Evolutionary conservation across 768 basidiomycete species (phyloP), one percentile per base, ranked within the genome.

Genomic region (Leccinum aurantiacum): DNA sequence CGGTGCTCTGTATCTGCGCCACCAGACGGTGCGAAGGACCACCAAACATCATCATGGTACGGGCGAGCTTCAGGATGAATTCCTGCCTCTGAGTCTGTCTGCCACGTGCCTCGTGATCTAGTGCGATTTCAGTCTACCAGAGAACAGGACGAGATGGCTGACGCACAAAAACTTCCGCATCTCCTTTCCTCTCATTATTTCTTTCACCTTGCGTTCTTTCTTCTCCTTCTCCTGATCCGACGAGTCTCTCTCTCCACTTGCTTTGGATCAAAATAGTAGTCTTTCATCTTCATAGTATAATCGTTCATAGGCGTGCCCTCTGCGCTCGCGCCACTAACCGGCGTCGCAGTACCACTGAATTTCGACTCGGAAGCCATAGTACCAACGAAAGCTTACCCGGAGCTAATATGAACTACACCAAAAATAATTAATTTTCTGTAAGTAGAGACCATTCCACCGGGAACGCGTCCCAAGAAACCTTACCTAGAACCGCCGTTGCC

Each of bases 21-120:
- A 88, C 90, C 19, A 95, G 80, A 46, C 92, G 88, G 71, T 95
- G 91, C 13, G 88, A 83, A 19, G 91, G 90, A 2, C 87, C 88
- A 10, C 91, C 92, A 64, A 91, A 93, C 84, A 90, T 91, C 90
- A 94, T 95, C 81, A 95, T 86, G 10, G 90, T 86, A 54, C 90
- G 83, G 6, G 88, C 84, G 29, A 94, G 83, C 77, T 93, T 93
- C 72, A 93, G 76, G 53, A 95, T 81, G 75, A 95, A 95, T 58
- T 89, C 88, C 69, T 95, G 91, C 35, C 93, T 80, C 64, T 85
- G 84, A 31, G 93, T 88, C 59, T n/a, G n/a, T 88, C 87, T 2
- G 91, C 91, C 29, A 93, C 88, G 64, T 94, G 91, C 56, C 86
- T 86, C 24, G 90, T 91, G 60, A 91, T 91, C 90, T 91, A 51